These are phyloP conservation scores for Pestalotiopsis sp. DNA, from an alignment of 2,329 filamentous ascomycete species.

Conservation along the genomic window DNA sequence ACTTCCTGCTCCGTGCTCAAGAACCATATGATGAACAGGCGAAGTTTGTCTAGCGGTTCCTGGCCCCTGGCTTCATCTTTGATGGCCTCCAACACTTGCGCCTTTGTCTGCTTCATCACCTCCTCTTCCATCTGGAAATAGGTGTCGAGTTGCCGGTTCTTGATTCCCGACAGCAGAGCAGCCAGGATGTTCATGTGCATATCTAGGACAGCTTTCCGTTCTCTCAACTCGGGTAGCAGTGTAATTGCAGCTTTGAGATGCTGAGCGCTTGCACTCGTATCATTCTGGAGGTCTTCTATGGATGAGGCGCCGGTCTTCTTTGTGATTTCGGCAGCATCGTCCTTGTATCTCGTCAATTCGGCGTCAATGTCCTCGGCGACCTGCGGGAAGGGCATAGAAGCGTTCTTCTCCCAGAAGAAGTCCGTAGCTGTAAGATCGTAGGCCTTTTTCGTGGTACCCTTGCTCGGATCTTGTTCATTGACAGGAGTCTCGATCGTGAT, in stretches of 20 bases:
- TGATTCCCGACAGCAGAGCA: slow-evolving; percentile 76
- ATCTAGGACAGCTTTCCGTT: slow-evolving; percentile 89
- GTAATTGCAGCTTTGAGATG: slow-evolving; percentile 97
- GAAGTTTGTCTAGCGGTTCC: slow-evolving; percentile 84
- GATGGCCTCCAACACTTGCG: slow-evolving; percentile 85
- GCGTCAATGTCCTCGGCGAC: slow-evolving; percentile 96
- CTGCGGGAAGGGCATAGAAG: slow-evolving; percentile 87
- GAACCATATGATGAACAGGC: slow-evolving; percentile 96
- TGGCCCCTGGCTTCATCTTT: slow-evolving; percentile 81
- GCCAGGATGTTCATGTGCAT: slow-evolving; percentile 99
- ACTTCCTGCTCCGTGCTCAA: slow-evolving; percentile 91
- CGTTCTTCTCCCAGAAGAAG: slow-evolving; percentile 97
- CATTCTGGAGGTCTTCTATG: slow-evolving; percentile 89
- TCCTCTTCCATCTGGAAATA: slow-evolving; percentile 96
- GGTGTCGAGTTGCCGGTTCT: slow-evolving; percentile 92
- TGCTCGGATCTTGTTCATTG: slow-evolving; percentile 76
- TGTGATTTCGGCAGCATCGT: slow-evolving; percentile 91
- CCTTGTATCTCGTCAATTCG: slow-evolving; percentile 92
- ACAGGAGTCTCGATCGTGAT: slow-evolving; percentile 87
- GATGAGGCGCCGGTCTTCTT: slow-evolving; percentile 93
- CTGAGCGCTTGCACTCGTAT: slow-evolving; percentile 85
- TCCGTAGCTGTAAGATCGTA: slow-evolving; percentile 91
- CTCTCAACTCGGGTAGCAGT: slow-evolving; percentile 84
- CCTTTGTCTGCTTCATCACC: slow-evolving; percentile 87
- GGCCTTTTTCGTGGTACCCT: slow-evolving; percentile 79